Conservation (phyloP, 768 basidiomycete genomes). For the Rhizopogon vulgaris region DNA sequence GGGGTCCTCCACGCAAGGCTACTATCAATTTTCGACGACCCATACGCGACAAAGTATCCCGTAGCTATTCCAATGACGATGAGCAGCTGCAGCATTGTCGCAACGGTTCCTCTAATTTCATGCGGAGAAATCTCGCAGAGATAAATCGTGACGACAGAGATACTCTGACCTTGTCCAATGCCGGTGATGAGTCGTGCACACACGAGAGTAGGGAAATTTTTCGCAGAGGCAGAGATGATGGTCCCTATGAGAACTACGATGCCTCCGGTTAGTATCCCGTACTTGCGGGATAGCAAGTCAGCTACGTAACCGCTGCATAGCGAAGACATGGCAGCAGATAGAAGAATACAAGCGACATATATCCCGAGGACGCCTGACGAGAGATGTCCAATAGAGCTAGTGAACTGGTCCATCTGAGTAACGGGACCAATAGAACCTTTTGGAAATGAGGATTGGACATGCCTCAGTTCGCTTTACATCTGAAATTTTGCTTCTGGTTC, state of each 20-base stretch:
- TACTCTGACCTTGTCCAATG: constrained; percentile 39
- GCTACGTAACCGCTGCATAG: constrained; percentile 36
- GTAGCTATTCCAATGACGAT: constrained; percentile 37
- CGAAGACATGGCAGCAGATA: constrained; percentile 36
- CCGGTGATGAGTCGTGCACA: constrained; percentile 41
- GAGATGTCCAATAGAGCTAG: constrained; percentile 29
- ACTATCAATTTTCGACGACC: constrained; percentile 14
- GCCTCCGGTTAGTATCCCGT: constrained; percentile 37
- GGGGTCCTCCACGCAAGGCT: constrained; percentile 23
- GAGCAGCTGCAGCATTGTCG: constrained; percentile 36
- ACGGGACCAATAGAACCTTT: constrained; percentile 37
- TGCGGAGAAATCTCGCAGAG: constrained; percentile 38
- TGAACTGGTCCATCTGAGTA: constrained; percentile 42
- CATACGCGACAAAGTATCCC: constrained; percentile 25
- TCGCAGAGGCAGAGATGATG: constrained; percentile 31
- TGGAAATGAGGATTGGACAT: not conserved
- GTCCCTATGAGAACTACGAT: constrained; percentile 37
- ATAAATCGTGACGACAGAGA: constrained; percentile 36
- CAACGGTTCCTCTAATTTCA: constrained; percentile 34
- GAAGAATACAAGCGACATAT: constrained; percentile 36
- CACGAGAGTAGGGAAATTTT: constrained; percentile 32
- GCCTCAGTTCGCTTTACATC: not conserved
- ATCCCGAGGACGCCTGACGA: constrained; percentile 35
- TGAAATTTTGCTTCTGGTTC: not conserved
- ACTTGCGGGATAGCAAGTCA: constrained; percentile 40